Evolutionary conservation across 345 rosid species (phyloP).

Genomic region (Odontarrhena argentea): DNA sequence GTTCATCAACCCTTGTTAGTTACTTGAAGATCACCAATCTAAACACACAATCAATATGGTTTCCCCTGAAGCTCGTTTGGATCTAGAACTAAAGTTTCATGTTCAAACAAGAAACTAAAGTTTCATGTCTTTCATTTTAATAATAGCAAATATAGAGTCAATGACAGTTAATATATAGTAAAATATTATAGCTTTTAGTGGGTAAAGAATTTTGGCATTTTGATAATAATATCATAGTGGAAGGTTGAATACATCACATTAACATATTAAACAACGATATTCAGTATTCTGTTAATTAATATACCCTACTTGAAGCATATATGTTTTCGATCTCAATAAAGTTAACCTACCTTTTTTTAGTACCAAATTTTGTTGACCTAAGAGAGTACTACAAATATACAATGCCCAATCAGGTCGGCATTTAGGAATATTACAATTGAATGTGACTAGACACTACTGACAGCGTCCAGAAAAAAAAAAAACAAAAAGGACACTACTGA

Average conservation of each 20-base stretch:
- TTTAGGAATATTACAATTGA: background rate
- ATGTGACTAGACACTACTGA: background rate
- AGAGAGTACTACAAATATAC: too few species aligned
- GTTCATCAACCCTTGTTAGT: background rate
- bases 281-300: too few species aligned
- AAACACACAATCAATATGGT: background rate
- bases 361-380: too few species aligned
- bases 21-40: background rate
- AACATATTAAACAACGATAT: background rate
- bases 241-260: background rate
- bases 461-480: too few species aligned
- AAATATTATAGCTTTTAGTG: background rate
- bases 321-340: too few species aligned
- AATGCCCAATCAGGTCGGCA: too few species aligned
- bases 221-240: background rate
- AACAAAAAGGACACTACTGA: too few species aligned
- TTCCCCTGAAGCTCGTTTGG: conserved; percentile 17
- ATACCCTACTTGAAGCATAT: too few species aligned
- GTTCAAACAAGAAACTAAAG: background rate
- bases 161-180: background rate
- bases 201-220: conserved; percentile 17
- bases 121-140: conserved; percentile 2
- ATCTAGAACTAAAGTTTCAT: conserved; percentile 24
- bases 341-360: too few species aligned
- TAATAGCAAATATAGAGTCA: conserved; percentile 13